A percentile compares a stretch with the other conserved stretches of the same genome.
These are phyloP conservation scores for Ramularia collo-cygni DNA, from an alignment of 2,329 filamentous ascomycete genomes.

Conservation along the genomic window DNA sequence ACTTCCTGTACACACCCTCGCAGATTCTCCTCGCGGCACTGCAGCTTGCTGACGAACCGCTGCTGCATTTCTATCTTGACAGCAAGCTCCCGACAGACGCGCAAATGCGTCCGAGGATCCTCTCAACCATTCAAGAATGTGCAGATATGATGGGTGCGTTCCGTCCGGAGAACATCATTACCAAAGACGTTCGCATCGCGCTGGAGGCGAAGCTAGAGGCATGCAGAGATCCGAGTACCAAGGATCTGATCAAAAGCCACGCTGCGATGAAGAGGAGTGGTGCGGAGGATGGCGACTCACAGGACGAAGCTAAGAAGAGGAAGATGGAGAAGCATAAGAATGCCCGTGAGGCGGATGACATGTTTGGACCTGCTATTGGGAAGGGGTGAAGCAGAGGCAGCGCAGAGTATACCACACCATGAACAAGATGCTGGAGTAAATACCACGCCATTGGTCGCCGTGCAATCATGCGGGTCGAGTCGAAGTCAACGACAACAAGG, in stretches of 20 bases:
- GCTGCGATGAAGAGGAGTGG: slow-evolving; percentile 49
- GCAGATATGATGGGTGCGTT: slow-evolving; percentile 33
- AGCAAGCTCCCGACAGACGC: slow-evolving; percentile 34
- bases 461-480: too few relatives aligned
- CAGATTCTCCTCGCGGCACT: slow-evolving; percentile 88
- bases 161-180: slow-evolving; percentile 20
- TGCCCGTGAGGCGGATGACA: slow-evolving; percentile 33
- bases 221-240: slow-evolving; percentile 67
- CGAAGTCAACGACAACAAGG: too few relatives aligned
- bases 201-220: slow-evolving; percentile 63
- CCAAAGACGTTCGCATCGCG: slow-evolving; percentile 26
- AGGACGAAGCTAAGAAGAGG: slow-evolving; percentile 38
- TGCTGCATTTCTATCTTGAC: slow-evolving; percentile 45
- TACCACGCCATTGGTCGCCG: too few relatives aligned
- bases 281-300: slow-evolving; percentile 34
- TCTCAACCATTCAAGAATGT: slow-evolving; percentile 34
- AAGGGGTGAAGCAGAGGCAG: slow-evolving; percentile 3
- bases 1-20: slow-evolving; percentile 90
- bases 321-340: slow-evolving; percentile 39
- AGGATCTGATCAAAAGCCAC: slow-evolving; percentile 63
- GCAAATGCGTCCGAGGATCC: slow-evolving; percentile 28
- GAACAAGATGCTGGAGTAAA: too few relatives aligned
- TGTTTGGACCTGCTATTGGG: slow-evolving; percentile 35
- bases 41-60: slow-evolving; percentile 62
- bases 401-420: too few relatives aligned